These are phyloP conservation scores for Xylariaceae sp. DNA, from an alignment of 2,329 filamentous ascomycete genomes.

Conservation along the genomic window DNA sequence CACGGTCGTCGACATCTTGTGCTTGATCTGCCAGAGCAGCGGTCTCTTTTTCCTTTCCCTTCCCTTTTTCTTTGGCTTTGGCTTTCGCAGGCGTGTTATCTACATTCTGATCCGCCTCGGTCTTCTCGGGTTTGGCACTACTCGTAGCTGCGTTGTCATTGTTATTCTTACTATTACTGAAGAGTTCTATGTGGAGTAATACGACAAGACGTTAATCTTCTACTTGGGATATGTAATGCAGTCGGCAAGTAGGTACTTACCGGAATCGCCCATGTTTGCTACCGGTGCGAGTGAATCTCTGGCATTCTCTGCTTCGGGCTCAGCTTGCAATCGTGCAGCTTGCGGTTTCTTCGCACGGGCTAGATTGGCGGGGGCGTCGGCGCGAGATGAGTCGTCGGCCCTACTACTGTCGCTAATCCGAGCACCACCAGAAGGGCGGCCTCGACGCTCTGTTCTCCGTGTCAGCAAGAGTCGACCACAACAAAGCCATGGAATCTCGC, in stretches of 20 bases:
- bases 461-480: conserved; percentile 4
- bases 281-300: conserved; percentile 26
- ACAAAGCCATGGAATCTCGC: neutral
- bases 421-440: conserved; percentile 20
- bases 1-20: conserved; percentile 22
- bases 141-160: neutral
- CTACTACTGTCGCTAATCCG: conserved; percentile 9
- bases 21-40: too few species aligned
- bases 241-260: conserved; percentile 15
- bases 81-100: conserved; percentile 4
- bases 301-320: conserved; percentile 12
- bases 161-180: neutral
- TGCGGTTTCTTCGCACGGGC: conserved; percentile 23
- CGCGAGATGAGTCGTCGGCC: conserved; percentile 10
- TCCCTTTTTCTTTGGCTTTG: conserved; percentile 21
- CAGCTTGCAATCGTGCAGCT: conserved; percentile 16
- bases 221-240: neutral
- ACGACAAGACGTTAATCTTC: neutral
- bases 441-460: conserved; percentile 27
- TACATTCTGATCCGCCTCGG: neutral
- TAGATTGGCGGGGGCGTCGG: conserved; percentile 18
- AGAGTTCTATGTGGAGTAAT: conserved; percentile 5
- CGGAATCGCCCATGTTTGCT: conserved; percentile 34
- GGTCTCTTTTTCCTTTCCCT: conserved; percentile 2
- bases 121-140: neutral